Percentiles rank a stretch among this genome's conserved stretches.
Evolutionary conservation across 495 filamentous ascomycete genomes (phyloP).

Genomic region (Aspergillus diversus): DNA sequence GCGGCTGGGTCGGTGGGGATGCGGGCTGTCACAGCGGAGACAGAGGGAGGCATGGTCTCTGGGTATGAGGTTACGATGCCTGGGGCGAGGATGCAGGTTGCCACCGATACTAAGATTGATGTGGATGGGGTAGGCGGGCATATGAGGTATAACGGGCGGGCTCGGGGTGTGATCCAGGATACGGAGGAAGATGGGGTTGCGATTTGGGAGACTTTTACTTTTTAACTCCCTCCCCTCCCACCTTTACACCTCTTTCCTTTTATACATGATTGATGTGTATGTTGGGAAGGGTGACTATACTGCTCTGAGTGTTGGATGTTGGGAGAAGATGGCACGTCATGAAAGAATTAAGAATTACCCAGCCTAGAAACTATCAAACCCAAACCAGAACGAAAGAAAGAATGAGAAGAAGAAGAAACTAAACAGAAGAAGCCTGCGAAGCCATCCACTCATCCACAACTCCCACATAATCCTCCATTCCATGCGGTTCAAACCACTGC

Average conservation of each 20-base stretch:
- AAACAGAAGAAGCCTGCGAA: background rate
- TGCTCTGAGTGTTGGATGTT: too few species aligned
- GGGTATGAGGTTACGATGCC: conserved; percentile 18
- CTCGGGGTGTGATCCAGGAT: conserved; percentile 23
- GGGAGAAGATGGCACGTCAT: too few species aligned
- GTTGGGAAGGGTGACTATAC: background rate
- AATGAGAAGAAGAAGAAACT: background rate
- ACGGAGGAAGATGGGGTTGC: conserved; percentile 16
- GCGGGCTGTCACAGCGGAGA: background rate
- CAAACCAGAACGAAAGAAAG: background rate
- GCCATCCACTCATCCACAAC: conserved; percentile 60
- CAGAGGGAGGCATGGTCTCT: background rate
- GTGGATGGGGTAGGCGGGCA: conserved; percentile 26
- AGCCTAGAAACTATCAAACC: too few species aligned
- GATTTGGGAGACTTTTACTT: conserved; percentile 2
- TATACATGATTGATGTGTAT: background rate
- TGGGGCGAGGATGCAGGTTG: conserved; percentile 29
- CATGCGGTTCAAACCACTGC: conserved; percentile 59
- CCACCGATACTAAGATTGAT: conserved; percentile 20
- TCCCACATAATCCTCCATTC: conserved; percentile 62
- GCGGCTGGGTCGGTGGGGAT: conserved; percentile 18
- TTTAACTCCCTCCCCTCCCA: background rate
- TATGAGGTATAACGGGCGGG: conserved; percentile 32
- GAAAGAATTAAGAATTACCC: too few species aligned
- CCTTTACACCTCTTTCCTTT: background rate